A percentile compares a stretch with the other conserved stretches of the same genome.
Evolutionary conservation across 2,329 filamentous ascomycete species (phyloP).

Genomic region (Curvularia verruculosa): DNA sequence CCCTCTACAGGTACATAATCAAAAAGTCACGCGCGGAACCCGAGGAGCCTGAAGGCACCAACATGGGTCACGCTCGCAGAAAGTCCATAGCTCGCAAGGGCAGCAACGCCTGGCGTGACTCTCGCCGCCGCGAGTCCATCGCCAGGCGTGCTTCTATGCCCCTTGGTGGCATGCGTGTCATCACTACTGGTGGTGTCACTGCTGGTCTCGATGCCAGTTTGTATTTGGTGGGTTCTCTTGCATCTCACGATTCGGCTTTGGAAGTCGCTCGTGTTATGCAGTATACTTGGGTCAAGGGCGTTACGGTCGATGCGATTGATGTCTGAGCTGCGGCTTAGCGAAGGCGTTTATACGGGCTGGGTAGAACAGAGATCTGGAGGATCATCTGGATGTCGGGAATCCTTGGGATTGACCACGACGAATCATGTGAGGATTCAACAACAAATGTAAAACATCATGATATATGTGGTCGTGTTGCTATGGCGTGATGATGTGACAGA

Average conservation of each 20-base stretch:
- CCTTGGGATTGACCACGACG: conserved; percentile 36
- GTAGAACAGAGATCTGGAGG: conserved; percentile 28
- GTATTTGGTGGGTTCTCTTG: conserved; percentile 84
- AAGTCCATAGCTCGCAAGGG: conserved; percentile 70
- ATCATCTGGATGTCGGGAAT: conserved; percentile 37
- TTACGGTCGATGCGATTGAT: conserved; percentile 83
- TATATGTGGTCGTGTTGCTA: neutral
- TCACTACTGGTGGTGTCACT: conserved; percentile 79
- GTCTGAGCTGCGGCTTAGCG: conserved; percentile 61
- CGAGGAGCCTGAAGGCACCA: conserved; percentile 61
- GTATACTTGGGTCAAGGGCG: conserved; percentile 84
- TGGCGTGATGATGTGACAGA: neutral
- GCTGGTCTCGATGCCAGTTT: conserved; percentile 82
- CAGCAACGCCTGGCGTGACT: conserved; percentile 79
- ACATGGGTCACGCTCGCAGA: conserved; percentile 47
- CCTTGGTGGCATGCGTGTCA: conserved; percentile 70
- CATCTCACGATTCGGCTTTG: conserved; percentile 75
- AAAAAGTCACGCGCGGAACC: conserved; percentile 59
- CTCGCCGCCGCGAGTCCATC: conserved; percentile 80
- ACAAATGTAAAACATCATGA: conserved; percentile 23
- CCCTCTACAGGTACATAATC: conserved; percentile 77
- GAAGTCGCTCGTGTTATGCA: conserved; percentile 78
- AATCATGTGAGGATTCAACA: conserved; percentile 36
- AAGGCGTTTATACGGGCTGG: conserved; percentile 35
- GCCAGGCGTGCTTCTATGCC: conserved; percentile 77